Evolutionary conservation across 2,329 filamentous ascomycete genomes (phyloP), one percentile per base, ranked within the genome.

Genomic region (Cercospora sojina): DNA sequence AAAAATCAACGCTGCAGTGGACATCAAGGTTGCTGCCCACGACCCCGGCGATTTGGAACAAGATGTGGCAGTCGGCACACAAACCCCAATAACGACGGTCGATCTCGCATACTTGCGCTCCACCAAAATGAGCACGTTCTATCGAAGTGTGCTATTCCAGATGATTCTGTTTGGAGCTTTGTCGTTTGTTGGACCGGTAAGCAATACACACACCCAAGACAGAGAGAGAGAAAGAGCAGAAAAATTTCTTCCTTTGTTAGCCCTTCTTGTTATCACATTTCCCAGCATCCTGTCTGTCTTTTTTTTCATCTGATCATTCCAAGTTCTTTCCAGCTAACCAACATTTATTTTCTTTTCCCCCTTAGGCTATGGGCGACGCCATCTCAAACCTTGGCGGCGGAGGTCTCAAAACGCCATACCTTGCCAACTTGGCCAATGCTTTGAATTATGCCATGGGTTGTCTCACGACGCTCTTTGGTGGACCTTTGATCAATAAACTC

Each of bases 401-500:
- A 23, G 71, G 71, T 23, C 68, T 73, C 49, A 64, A 64, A 3
- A 66, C 64, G 6, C 71, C 71, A 1, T 72, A 68, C 27, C 67
- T 72, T 7, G 69, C 71, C 18, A 73, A 73, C 31, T 66, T 73
- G 16, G 70, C 71, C 35, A 71, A 64, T 41, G 57, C 69, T 16
- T 62, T 73, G 43, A 73, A 71, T 59, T 73, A 73, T 43, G 65
- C 64, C 1, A 67, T 66, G 61, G 69, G 71, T 18, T 70, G 66
- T 49, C 2, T 69, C 12, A 68, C 67, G 32, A 70, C 70, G 9
- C 56, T 72, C 25, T 74, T 77, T 8, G 78, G 78, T 20, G 78
- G 78, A 0, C 78, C 78, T 1, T 62, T 80, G 58, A 79, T 80
- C 68, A 80, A 79, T 68, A 79, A 79, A 59, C 62, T 80, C 7